Conservation (phyloP, 257 asterid species). For the Cynanchum wilfordii region DNA sequence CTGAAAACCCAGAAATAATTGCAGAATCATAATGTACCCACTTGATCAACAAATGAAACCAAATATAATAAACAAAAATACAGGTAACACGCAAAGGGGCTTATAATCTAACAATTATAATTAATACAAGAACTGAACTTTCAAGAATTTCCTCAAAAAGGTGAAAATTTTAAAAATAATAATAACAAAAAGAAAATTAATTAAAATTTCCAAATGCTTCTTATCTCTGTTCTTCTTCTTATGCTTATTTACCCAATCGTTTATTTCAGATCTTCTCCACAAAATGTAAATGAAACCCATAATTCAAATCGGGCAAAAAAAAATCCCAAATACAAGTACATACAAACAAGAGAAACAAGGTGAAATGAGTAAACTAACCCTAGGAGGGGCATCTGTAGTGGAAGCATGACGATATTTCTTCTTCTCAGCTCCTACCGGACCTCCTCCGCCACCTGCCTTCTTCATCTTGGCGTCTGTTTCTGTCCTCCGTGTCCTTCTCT, state of each 20-base stretch:
- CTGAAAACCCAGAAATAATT: neutral
- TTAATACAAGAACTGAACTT: neutral
- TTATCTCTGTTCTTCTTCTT: neutral
- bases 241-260: neutral
- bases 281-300: constrained; percentile 3
- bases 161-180: neutral
- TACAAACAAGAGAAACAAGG: neutral
- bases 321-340: neutral
- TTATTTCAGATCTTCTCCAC: neutral
- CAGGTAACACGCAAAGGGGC: neutral
- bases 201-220: neutral
- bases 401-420: constrained; percentile 54
- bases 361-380: constrained; percentile 35
- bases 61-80: neutral
- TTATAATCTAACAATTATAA: neutral
- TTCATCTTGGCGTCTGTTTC: constrained; percentile 39
- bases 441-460: constrained; percentile 51
- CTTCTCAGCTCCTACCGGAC: constrained; percentile 43
- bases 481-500: constrained; percentile 12
- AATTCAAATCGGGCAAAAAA: constrained; percentile 12
- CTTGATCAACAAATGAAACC: neutral
- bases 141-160: neutral
- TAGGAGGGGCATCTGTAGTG: constrained; percentile 49
- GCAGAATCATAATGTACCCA: neutral
- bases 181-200: neutral